Evolutionary conservation across 192 early-diverging fungal species (phyloP), one percentile per base, ranked within the genome.

Genomic region (Linnemannia exigua): DNA sequence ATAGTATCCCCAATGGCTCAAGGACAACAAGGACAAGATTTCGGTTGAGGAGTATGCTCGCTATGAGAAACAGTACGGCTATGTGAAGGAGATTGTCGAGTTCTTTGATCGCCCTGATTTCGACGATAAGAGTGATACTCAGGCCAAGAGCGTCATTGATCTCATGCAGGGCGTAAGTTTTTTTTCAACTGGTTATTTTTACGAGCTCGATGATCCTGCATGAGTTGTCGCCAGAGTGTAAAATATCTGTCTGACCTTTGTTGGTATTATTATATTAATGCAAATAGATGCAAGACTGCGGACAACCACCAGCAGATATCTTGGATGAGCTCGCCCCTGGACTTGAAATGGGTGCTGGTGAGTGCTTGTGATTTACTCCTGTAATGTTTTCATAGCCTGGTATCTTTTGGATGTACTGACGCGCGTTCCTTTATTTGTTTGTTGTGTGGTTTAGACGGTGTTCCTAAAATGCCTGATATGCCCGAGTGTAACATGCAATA

Each of bases 261-360:
- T 9, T n/a, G 41, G 5, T 22, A 6, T 74, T 81, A 14, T 61
- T 63, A 35, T 67, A n/a, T 52, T n/a, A 66, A 71, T 51, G 35
- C 1, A 14, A 75, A 58, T 81, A 96, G 93, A 98, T 99, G 96
- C 98, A 99, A 93, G 96, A 97, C 50, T 94, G 92, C 63, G 99
- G 99, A 44, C 97, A 99, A 80, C 99, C 99, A 28, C 99, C 99
- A 8, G 91, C 94, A 52, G 97, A 94, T 72, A 90, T 99, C 28
- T 84, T 99, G 76, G 93, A 96, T 77, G 95, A 97, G 37, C 86
- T 99, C 79, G 96, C 97, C 22, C 98, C 98, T 16, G 98, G 96
- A 47, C 91, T 97, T 91, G 94, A 97, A 67, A 79, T 98, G 63
- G 96, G 96, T 77, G 31, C 74, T 67, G 80, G 80, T 82, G 75